phyloP scores from a whole-genome alignment of 2,329 filamentous ascomycete species.

The Colletotrichum tropicicola region DNA sequence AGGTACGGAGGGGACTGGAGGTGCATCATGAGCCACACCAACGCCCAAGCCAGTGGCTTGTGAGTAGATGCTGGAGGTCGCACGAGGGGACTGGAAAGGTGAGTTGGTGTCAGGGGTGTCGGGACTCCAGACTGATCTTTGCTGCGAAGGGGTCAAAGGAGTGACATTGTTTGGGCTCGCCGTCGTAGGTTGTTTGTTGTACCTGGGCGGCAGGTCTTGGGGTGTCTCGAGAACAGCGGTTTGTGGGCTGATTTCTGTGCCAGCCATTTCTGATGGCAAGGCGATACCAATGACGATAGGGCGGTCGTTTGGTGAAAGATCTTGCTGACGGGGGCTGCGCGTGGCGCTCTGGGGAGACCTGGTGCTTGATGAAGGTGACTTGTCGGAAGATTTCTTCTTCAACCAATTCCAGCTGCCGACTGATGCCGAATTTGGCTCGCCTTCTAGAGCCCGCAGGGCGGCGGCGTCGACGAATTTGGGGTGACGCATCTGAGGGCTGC shows the following conservation, averaged over 20 bases:
- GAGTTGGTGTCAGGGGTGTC: conserved; percentile 64
- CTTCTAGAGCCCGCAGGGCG: conserved; percentile 67
- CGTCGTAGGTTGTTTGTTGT: conserved; percentile 20
- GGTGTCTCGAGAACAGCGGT: conserved; percentile 54
- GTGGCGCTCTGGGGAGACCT: conserved; percentile 34
- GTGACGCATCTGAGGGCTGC: conserved; percentile 38
- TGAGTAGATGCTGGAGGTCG: conserved; percentile 70
- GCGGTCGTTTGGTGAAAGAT: conserved; percentile 74
- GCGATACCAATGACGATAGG: conserved; percentile 79
- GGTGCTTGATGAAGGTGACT: conserved; percentile 30
- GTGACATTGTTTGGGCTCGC: conserved; percentile 32
- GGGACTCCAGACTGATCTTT: conserved; percentile 67
- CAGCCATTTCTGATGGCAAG: conserved; percentile 60
- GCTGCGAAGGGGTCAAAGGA: conserved; percentile 43
- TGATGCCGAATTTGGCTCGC: conserved; percentile 60
- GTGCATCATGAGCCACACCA: conserved; percentile 48
- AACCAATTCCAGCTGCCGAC: conserved; percentile 68
- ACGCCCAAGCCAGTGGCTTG: conserved; percentile 53
- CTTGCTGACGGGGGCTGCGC: conserved; percentile 43
- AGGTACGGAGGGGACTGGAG: conserved; percentile 70
- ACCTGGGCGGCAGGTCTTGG: conserved; percentile 36
- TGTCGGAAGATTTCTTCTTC: conserved; percentile 49
- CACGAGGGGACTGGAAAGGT: conserved; percentile 51
- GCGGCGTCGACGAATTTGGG: conserved; percentile 66
- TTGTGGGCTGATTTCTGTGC: conserved; percentile 55